These are phyloP conservation scores for Aphanomyces invadans DNA, from an alignment of 352 stramenopile genomes.

Conservation along the genomic window DNA sequence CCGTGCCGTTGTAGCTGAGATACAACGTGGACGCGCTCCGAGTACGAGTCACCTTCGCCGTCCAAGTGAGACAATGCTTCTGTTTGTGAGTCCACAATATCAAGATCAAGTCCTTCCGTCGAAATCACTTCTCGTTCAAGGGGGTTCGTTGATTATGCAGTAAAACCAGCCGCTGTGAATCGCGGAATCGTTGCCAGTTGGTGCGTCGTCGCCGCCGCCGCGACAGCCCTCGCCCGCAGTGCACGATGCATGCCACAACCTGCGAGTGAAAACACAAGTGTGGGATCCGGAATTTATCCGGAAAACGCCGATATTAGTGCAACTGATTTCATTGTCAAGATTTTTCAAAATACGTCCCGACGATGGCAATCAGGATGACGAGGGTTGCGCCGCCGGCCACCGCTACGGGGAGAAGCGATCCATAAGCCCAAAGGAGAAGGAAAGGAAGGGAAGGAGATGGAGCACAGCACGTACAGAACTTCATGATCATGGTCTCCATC, in stretches of 20 bases:
- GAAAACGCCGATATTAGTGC: neutral
- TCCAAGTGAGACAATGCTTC: neutral
- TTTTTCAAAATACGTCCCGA: slow-evolving; percentile 19
- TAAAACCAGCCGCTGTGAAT: neutral
- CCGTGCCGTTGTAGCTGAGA: slow-evolving; percentile 17
- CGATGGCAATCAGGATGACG: slow-evolving; percentile 6
- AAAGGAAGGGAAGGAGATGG: no score
- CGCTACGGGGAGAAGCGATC: slow-evolving; percentile 8
- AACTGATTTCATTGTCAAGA: neutral
- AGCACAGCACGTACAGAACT: slow-evolving; percentile 13
- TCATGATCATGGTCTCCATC: slow-evolving; percentile 29
- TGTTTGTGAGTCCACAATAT: slow-evolving; percentile 8
- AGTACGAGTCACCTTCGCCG: neutral
- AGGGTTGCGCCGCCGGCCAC: slow-evolving; percentile 2
- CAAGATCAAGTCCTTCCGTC: neutral
- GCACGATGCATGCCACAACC: neutral
- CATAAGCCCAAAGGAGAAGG: no score
- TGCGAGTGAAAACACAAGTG: no score
- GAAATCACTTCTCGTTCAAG: no score
- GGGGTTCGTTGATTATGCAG: no score
- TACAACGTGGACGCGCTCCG: slow-evolving; percentile 5
- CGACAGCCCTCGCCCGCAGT: neutral
- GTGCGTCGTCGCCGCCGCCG: neutral
- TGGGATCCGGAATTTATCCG: no score
- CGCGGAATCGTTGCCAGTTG: neutral